Conservation (phyloP, 164 flowering plant genomes). For the Dillenia turbinata region DNA sequence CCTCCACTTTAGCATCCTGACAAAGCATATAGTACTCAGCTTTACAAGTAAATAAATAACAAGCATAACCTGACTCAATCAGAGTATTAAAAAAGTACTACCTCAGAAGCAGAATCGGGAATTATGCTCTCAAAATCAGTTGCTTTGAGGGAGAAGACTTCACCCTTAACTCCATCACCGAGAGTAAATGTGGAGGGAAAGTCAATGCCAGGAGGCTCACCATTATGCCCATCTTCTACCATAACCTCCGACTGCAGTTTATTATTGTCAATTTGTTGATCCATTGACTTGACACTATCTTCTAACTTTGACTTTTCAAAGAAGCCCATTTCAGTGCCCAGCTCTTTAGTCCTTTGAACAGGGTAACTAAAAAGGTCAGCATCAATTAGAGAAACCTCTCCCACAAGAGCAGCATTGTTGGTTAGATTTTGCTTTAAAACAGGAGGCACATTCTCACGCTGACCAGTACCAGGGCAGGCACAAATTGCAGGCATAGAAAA, state of each 20-base stretch:
- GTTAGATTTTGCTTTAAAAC: slow-evolving; percentile 20
- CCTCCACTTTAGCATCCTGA: slow-evolving; percentile 32
- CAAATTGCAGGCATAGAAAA: slow-evolving; percentile 3
- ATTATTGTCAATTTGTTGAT: slow-evolving; percentile 15
- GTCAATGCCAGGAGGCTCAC: slow-evolving; percentile 22
- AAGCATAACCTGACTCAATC: not conserved
- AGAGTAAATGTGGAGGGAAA: slow-evolving; percentile 24
- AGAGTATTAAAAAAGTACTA: slow-evolving; percentile 9
- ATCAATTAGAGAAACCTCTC: slow-evolving; percentile 27
- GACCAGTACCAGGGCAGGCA: slow-evolving; percentile 5
- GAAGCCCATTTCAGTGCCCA: slow-evolving; percentile 4
- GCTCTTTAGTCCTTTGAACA: slow-evolving; percentile 7
- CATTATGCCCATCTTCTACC: slow-evolving; percentile 54
- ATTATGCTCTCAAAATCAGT: slow-evolving; percentile 27
- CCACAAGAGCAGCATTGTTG: slow-evolving; percentile 12
- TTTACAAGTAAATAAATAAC: not conserved
- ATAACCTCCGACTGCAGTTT: slow-evolving; percentile 25
- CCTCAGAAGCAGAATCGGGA: slow-evolving; percentile 38
- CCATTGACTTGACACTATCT: slow-evolving; percentile 15
- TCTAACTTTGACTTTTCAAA: slow-evolving; percentile 10
- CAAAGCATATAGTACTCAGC: not conserved
- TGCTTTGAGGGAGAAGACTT: slow-evolving; percentile 20
- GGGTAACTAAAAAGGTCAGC: slow-evolving; percentile 12
- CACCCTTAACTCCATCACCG: slow-evolving; percentile 23
- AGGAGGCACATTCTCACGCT: slow-evolving; percentile 5